Percentiles rank a stretch among this genome's conserved stretches.
phyloP scores from a whole-genome alignment of 257 asterid genomes.

The Solanum clarkiae region DNA sequence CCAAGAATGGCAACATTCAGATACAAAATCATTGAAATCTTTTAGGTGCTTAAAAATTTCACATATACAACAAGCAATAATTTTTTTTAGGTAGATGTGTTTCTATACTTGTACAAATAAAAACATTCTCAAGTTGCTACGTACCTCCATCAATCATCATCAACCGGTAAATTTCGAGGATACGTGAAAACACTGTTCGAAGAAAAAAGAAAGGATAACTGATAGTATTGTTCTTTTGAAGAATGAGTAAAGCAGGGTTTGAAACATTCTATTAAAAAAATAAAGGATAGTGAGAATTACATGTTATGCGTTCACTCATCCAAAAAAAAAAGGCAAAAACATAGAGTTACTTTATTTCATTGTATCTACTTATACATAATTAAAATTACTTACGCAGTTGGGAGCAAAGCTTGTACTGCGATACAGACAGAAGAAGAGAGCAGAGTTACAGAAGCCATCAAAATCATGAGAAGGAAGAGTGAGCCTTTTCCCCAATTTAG shows the following conservation, averaged over 20 bases:
- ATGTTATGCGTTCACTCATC: neutral
- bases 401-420: constrained; percentile 1
- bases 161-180: neutral
- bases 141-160: neutral
- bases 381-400: neutral
- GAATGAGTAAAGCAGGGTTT: neutral
- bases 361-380: neutral
- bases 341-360: neutral
- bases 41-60: neutral
- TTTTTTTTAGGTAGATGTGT: neutral
- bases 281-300: neutral
- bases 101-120: neutral
- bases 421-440: constrained; percentile 7
- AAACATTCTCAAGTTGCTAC: neutral
- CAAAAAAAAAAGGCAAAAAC: neutral
- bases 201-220: neutral
- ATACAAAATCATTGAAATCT: neutral
- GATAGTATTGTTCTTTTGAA: neutral
- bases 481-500: neutral
- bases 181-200: neutral
- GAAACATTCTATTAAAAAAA: neutral
- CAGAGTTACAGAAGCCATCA: constrained; percentile 34
- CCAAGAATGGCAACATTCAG: neutral
- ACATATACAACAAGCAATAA: neutral
- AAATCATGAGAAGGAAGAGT: neutral